A percentile compares a stretch with the other conserved stretches of the same genome.
phyloP scores from a whole-genome alignment of 495 filamentous ascomycete species.

The Podospora bellae-mahoneyi region DNA sequence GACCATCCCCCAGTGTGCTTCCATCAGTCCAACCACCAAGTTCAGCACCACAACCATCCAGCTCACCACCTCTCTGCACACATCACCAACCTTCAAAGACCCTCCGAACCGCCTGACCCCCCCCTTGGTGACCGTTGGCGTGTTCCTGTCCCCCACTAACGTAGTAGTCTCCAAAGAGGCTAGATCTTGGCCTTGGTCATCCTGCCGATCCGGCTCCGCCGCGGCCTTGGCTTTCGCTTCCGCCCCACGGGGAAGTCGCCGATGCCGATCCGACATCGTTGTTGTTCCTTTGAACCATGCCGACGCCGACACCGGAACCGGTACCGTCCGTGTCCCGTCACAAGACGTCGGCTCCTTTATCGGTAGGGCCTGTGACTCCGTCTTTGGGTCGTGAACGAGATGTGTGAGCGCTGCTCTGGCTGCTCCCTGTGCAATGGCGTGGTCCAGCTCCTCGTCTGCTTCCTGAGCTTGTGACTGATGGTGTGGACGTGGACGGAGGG shows the following conservation, averaged over 20 bases:
- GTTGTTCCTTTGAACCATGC: not conserved
- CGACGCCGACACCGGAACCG: constrained; percentile 16
- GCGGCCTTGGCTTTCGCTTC: constrained; percentile 12
- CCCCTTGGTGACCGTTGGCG: not conserved
- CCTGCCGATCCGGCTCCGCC: constrained; percentile 9
- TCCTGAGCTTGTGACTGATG: constrained; percentile 1
- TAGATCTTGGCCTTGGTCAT: not conserved
- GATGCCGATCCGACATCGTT: constrained; percentile 16
- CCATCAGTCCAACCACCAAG: constrained; percentile 16
- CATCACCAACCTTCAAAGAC: not conserved
- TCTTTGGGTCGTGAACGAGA: not conserved
- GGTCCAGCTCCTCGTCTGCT: constrained; percentile 13
- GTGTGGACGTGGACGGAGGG: not conserved
- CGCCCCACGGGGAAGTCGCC: constrained; percentile 7
- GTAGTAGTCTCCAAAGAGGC: not conserved
- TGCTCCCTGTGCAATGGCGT: constrained; percentile 30
- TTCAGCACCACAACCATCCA: constrained; percentile 12
- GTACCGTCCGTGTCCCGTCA: not conserved
- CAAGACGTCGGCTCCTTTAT: constrained; percentile 7
- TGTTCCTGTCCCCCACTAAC: not conserved
- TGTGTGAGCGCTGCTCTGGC: constrained; percentile 27
- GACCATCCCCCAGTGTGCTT: constrained; percentile 30
- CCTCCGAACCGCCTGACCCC: not conserved
- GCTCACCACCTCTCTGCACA: not conserved
- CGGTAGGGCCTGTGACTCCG: not conserved